These are phyloP conservation scores for Cercis canadensis DNA, from an alignment of 306 rosid genomes.

Conservation along the genomic window DNA sequence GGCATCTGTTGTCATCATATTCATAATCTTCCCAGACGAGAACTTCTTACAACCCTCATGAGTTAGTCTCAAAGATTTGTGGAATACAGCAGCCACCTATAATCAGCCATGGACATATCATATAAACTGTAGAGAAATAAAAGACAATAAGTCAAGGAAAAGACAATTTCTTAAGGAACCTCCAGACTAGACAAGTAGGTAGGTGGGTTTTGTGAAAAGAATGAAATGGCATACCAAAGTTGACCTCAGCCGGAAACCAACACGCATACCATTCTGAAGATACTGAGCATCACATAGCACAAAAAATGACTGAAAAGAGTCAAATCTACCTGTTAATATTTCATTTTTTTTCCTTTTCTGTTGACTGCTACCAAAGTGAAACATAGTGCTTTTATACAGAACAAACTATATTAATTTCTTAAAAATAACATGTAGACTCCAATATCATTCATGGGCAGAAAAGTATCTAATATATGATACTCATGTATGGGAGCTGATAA, in stretches of 20 bases:
- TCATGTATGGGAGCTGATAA: too few species aligned
- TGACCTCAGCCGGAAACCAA: slow-evolving; percentile 84
- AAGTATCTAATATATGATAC: too few species aligned
- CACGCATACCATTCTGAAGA: slow-evolving; percentile 77
- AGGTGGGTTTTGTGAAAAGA: slow-evolving; percentile 14
- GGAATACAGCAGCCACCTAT: slow-evolving; percentile 87
- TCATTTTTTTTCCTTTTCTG: slow-evolving; percentile 14
- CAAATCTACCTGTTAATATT: slow-evolving; percentile 40
- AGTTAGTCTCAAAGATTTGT: slow-evolving; percentile 79
- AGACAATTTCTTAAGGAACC: slow-evolving; percentile 6
- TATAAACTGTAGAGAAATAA: slow-evolving; percentile 12
- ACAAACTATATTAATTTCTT: slow-evolving; percentile 25
- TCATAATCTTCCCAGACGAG: slow-evolving; percentile 79
- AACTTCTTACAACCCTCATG: slow-evolving; percentile 74
- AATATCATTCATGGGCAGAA: too few species aligned
- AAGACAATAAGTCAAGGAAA: not conserved
- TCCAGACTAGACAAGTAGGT: slow-evolving; percentile 7
- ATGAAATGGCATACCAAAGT: slow-evolving; percentile 66
- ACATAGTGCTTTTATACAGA: slow-evolving; percentile 5
- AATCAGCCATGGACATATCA: slow-evolving; percentile 31
- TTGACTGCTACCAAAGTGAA: slow-evolving; percentile 3
- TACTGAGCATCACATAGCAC: slow-evolving; percentile 77
- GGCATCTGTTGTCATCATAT: slow-evolving; percentile 90
- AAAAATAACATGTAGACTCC: not conserved
- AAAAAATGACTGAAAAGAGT: slow-evolving; percentile 65